phyloP scores from a whole-genome alignment of 371 early-diverging fungal species.

The Dichotomocladium elegans region DNA sequence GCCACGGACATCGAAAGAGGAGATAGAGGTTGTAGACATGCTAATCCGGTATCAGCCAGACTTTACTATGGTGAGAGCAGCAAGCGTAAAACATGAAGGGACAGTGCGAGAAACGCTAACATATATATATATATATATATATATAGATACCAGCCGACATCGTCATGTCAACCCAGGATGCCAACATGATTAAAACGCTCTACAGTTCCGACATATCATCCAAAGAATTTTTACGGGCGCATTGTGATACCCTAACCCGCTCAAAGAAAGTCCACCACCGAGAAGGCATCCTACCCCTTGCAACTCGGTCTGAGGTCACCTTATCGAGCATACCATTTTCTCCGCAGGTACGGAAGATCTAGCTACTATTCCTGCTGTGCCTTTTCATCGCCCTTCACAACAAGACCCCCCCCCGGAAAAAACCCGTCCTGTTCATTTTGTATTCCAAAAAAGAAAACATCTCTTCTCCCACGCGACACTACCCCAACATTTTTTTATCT shows the following conservation, averaged over 20 bases:
- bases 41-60: conserved; percentile 68
- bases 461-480: too few relatives aligned
- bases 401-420: too few relatives aligned
- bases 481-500: too few relatives aligned
- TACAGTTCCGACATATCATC: conserved; percentile 11
- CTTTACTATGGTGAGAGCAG: conserved; percentile 56
- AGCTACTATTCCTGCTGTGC: too few relatives aligned
- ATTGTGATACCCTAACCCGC: too few relatives aligned
- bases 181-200: background rate
- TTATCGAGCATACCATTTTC: too few relatives aligned
- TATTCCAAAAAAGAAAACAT: too few relatives aligned
- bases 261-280: conserved; percentile 11
- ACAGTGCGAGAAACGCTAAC: background rate
- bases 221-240: conserved; percentile 18
- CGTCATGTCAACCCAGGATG: too few relatives aligned
- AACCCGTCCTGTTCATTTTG: too few relatives aligned
- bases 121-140: background rate
- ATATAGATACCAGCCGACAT: too few relatives aligned
- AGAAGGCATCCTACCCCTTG: background rate
- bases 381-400: too few relatives aligned
- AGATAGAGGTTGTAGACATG: conserved; percentile 73
- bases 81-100: background rate
- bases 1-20: conserved; percentile 44
- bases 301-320: conserved; percentile 4
- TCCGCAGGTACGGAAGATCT: too few relatives aligned